These are phyloP conservation scores for Saccharomyces hybrid DNA, from an alignment of 1,139 yeast species.

Conservation along the genomic window DNA sequence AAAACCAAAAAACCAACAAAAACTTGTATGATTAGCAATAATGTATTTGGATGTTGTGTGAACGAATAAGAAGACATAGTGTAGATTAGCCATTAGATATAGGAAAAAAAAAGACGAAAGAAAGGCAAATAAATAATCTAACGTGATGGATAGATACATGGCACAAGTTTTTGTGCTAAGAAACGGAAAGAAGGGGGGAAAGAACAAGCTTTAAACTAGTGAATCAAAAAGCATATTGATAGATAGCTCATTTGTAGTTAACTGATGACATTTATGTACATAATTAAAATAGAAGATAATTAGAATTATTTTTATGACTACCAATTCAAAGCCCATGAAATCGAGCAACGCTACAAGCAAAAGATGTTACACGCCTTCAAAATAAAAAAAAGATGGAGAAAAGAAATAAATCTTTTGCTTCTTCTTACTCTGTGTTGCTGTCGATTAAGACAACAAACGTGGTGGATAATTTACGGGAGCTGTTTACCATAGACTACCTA, in stretches of 20 bases:
- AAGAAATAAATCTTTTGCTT: conserved; percentile 6
- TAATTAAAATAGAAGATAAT: neutral
- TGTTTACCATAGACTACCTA: conserved; percentile 33
- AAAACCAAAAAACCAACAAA: neutral
- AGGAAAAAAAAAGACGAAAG: neutral
- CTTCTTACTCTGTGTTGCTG: conserved; percentile 25
- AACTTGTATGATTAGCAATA: neutral
- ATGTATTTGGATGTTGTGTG: neutral
- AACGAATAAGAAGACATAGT: neutral
- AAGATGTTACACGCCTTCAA: conserved; percentile 31
- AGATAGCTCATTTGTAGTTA: conserved; percentile 1
- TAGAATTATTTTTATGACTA: neutral
- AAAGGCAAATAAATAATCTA: neutral
- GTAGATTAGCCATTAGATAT: neutral
- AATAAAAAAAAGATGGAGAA: conserved; percentile 22
- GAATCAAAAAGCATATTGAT: conserved; percentile 1
- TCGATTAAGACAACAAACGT: conserved; percentile 11
- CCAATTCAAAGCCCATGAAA: neutral
- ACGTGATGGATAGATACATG: neutral
- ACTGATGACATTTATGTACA: conserved; percentile 1
- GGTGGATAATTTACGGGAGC: conserved; percentile 28
- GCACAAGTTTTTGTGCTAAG: neutral
- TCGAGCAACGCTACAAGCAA: neutral
- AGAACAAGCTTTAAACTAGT: conserved; percentile 3
- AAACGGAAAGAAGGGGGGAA: neutral